Evolutionary conservation across 192 early-diverging fungal genomes (phyloP).

Genomic region (Piromyces finnis): DNA sequence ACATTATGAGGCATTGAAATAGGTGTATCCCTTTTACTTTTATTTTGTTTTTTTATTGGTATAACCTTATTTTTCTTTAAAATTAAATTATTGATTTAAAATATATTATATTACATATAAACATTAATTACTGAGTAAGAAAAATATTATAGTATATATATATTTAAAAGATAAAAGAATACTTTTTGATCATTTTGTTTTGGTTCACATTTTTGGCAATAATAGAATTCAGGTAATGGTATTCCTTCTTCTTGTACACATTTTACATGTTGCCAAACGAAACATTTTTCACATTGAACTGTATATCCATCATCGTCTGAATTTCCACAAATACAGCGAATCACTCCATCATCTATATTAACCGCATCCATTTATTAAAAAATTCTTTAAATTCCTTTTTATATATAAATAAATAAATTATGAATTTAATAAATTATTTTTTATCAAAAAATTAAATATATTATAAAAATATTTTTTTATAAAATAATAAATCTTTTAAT

Average conservation of each 20-base stretch:
- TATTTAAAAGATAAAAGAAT: too few species aligned
- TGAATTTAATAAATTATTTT: too few species aligned
- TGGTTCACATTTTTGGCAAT: slow-evolving; percentile 73
- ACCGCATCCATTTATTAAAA: too few species aligned
- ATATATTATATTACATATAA: too few species aligned
- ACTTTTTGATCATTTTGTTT: slow-evolving; percentile 30
- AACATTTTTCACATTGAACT: slow-evolving; percentile 79
- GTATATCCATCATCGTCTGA: slow-evolving; percentile 93
- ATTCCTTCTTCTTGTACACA: slow-evolving; percentile 47
- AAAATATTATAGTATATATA: too few species aligned
- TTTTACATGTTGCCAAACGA: slow-evolving; percentile 86
- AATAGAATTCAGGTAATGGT: slow-evolving; percentile 65
- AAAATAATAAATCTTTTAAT: too few species aligned
- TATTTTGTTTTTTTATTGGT: slow-evolving; percentile 8
- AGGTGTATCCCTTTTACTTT: not conserved
- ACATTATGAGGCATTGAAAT: not conserved
- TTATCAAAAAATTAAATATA: too few species aligned
- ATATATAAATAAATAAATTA: too few species aligned
- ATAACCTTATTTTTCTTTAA: not conserved
- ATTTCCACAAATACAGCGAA: slow-evolving; percentile 84
- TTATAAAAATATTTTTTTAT: too few species aligned
- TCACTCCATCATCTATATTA: slow-evolving; percentile 64
- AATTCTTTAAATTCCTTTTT: too few species aligned
- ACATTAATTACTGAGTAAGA: too few species aligned
- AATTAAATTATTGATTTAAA: not conserved